Evolutionary conservation across 345 rosid genomes (phyloP).

Genomic region (Salix viminalis): DNA sequence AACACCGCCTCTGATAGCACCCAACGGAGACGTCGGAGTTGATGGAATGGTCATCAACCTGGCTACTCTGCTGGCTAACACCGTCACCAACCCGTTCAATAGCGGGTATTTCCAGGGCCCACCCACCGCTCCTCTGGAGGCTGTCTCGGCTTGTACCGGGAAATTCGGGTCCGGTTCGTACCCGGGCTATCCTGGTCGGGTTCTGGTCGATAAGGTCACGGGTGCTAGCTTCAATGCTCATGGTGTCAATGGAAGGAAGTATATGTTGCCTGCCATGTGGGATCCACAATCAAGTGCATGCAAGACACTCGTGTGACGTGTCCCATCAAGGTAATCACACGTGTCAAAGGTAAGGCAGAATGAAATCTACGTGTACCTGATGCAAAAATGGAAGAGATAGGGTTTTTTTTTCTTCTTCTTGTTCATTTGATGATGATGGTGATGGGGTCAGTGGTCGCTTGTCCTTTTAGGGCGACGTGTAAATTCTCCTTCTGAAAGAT

Average conservation of each 20-base stretch:
- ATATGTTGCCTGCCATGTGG: slow-evolving; percentile 85
- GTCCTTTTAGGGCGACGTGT: slow-evolving; percentile 3
- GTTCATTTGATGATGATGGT: slow-evolving; percentile 30
- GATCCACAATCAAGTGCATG: slow-evolving; percentile 69
- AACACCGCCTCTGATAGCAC: slow-evolving; percentile 70
- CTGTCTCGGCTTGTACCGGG: slow-evolving; percentile 74
- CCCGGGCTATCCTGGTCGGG: slow-evolving; percentile 73
- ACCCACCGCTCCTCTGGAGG: slow-evolving; percentile 64
- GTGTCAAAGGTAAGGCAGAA: background rate
- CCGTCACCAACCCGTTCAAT: slow-evolving; percentile 72
- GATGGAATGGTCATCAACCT: slow-evolving; percentile 89
- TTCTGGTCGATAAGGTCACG: slow-evolving; percentile 52
- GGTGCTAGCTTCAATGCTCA: slow-evolving; percentile 80
- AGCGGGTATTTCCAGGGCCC: slow-evolving; percentile 75
- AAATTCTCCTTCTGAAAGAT: background rate
- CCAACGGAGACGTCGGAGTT: slow-evolving; percentile 86
- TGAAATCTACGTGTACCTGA: background rate
- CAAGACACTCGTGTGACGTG: slow-evolving; percentile 15
- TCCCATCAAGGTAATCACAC: background rate
- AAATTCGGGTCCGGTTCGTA: slow-evolving; percentile 77
- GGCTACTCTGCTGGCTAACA: slow-evolving; percentile 69
- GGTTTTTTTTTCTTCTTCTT: background rate
- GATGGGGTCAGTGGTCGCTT: background rate
- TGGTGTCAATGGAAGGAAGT: slow-evolving; percentile 67
- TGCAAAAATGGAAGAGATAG: background rate